Conservation (phyloP, 257 asterid species). For the Solanum megistacrolobum region DNA sequence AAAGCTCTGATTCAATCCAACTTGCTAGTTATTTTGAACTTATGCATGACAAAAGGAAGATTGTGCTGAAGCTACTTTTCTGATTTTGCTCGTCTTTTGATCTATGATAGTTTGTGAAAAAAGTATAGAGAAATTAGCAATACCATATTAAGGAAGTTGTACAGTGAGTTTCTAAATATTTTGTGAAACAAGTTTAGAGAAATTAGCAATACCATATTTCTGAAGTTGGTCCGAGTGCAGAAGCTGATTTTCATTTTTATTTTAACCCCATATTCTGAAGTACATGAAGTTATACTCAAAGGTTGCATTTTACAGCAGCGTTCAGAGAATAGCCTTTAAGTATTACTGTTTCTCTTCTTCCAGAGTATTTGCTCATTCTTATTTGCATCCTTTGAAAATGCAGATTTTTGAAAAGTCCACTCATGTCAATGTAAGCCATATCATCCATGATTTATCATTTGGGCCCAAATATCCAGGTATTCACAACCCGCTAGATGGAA, state of each 20-base stretch:
- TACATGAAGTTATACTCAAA: not conserved
- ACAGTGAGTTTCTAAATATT: not conserved
- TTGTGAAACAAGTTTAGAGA: not conserved
- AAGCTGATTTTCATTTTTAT: not conserved
- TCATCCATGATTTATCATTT: conserved; percentile 85
- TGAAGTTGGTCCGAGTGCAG: not conserved
- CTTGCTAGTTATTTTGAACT: not conserved
- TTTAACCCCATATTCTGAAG: not conserved
- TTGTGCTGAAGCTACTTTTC: not conserved
- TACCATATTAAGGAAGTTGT: not conserved
- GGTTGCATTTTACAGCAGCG: not conserved
- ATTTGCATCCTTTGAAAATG: not conserved
- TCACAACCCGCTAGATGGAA: conserved; percentile 95
- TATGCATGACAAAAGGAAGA: not conserved
- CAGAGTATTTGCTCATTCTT: not conserved
- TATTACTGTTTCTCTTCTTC: not conserved
- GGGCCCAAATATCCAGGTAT: conserved; percentile 98
- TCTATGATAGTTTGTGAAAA: not conserved
- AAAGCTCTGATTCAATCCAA: not conserved
- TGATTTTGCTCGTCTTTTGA: not conserved
- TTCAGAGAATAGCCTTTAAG: not conserved
- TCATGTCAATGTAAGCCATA: conserved; percentile 92
- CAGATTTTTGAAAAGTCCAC: conserved; percentile 82
- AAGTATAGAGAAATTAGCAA: not conserved
- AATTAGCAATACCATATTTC: not conserved